These are phyloP conservation scores for Athelia psychrophila DNA, from an alignment of 1,284 basidiomycete species.

Conservation along the genomic window DNA sequence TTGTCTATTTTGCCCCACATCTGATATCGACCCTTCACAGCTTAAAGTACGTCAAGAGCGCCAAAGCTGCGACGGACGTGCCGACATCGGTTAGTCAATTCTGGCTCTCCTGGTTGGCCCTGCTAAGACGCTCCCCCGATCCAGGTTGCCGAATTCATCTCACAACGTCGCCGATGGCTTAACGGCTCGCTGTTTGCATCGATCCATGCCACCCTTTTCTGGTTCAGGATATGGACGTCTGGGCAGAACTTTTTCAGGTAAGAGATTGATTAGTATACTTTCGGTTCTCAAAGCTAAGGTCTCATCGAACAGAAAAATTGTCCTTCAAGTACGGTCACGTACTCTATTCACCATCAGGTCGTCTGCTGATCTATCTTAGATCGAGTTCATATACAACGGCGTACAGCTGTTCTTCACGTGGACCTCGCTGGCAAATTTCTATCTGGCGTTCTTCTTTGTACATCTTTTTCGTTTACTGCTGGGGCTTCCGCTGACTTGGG, in stretches of 20 bases:
- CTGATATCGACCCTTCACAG: slow-evolving; percentile 30
- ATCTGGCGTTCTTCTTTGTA: slow-evolving; percentile 82
- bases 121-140: slow-evolving; percentile 4
- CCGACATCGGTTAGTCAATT: slow-evolving; percentile 57
- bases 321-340: slow-evolving; percentile 59
- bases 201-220: slow-evolving; percentile 83
- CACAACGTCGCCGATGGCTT: slow-evolving; percentile 87
- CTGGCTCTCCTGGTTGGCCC: background rate
- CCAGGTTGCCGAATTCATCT: slow-evolving; percentile 83
- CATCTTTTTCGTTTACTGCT: slow-evolving; percentile 23
- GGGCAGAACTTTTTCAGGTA: slow-evolving; percentile 76
- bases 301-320: slow-evolving; percentile 51
- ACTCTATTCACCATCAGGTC: slow-evolving; percentile 2
- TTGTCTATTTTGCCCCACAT: slow-evolving; percentile 3
- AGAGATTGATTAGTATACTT: no score
- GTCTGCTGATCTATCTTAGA: slow-evolving; percentile 26
- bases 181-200: slow-evolving; percentile 89
- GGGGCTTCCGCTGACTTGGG: slow-evolving; percentile 7
- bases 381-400: slow-evolving; percentile 84
- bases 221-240: slow-evolving; percentile 87
- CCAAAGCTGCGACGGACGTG: slow-evolving; percentile 87
- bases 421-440: slow-evolving; percentile 82
- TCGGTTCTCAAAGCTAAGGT: no score
- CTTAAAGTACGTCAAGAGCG: slow-evolving; percentile 88
- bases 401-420: slow-evolving; percentile 81